Evolutionary conservation across 345 rosid genomes (phyloP).

Genomic region (Arabidopsis suecica): DNA sequence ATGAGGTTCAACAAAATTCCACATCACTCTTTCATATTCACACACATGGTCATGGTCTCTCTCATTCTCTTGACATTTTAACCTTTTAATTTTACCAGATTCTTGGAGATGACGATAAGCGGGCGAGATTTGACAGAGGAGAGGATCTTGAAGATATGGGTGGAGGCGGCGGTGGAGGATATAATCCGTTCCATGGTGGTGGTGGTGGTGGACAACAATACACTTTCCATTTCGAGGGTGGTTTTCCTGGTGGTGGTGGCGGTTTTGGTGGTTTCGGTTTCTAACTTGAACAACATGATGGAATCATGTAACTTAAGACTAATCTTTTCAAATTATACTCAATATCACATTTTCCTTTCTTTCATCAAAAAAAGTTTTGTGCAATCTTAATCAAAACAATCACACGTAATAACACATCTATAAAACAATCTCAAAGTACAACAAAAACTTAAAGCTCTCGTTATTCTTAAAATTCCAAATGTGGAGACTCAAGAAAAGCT

Average conservation of each 20-base stretch:
- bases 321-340: constrained; percentile 26
- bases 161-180: constrained; percentile 79
- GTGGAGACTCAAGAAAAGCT: constrained; percentile 18
- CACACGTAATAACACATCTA: constrained; percentile 9
- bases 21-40: constrained; percentile 10
- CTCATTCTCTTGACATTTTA: background rate
- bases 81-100: constrained; percentile 52
- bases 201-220: constrained; percentile 74
- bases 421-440: constrained; percentile 34
- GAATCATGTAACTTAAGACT: constrained; percentile 37
- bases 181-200: constrained; percentile 80
- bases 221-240: constrained; percentile 89
- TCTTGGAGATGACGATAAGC: constrained; percentile 91
- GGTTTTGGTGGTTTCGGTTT: constrained; percentile 85
- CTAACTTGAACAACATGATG: constrained; percentile 37
- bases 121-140: constrained; percentile 87
- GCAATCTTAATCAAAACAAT: constrained; percentile 14
- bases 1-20: constrained; percentile 64
- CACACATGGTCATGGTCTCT: constrained; percentile 4
- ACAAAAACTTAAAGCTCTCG: constrained; percentile 31
- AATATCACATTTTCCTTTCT: constrained; percentile 27
- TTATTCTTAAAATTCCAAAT: background rate
- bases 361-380: constrained; percentile 35
- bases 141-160: constrained; percentile 94
- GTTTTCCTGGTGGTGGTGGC: constrained; percentile 84